Evolutionary conservation across 2,329 filamentous ascomycete species (phyloP).

Genomic region (Penicillium glabrum): DNA sequence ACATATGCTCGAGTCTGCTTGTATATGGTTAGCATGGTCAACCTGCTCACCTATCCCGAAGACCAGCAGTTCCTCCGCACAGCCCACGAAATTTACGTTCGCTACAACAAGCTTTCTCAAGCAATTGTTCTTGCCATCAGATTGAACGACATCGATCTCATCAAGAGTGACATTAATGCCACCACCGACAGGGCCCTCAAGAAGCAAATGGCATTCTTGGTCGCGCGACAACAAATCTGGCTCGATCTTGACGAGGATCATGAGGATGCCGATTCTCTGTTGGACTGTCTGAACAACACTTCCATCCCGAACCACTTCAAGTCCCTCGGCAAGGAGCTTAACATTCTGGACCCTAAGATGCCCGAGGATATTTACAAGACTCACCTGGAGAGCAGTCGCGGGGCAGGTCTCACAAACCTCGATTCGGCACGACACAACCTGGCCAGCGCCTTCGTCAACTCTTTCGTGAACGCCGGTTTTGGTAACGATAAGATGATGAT

Average conservation of each 20-base stretch:
- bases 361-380: constrained; percentile 99
- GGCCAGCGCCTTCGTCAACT: constrained; percentile 93
- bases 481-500: constrained; percentile 98
- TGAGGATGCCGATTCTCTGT: constrained; percentile 71
- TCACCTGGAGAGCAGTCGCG: constrained; percentile 91
- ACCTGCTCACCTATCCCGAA: constrained; percentile 93
- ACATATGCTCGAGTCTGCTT: constrained; percentile 91
- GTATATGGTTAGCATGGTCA: constrained; percentile 99
- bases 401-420: constrained; percentile 87
- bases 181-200: constrained; percentile 79
- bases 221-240: constrained; percentile 86
- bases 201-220: constrained; percentile 91
- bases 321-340: constrained; percentile 88
- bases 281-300: constrained; percentile 83
- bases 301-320: constrained; percentile 92
- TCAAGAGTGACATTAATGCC: constrained; percentile 76
- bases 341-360: constrained; percentile 93
- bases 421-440: constrained; percentile 96
- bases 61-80: constrained; percentile 94
- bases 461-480: constrained; percentile 94
- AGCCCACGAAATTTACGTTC: constrained; percentile 88
- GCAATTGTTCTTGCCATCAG: constrained; percentile 93
- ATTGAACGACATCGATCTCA: constrained; percentile 81
- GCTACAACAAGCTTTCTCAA: constrained; percentile 89
- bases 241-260: constrained; percentile 64